Evolutionary conservation across 257 asterid species (phyloP).

Genomic region (Fraxinus pennsylvanica): DNA sequence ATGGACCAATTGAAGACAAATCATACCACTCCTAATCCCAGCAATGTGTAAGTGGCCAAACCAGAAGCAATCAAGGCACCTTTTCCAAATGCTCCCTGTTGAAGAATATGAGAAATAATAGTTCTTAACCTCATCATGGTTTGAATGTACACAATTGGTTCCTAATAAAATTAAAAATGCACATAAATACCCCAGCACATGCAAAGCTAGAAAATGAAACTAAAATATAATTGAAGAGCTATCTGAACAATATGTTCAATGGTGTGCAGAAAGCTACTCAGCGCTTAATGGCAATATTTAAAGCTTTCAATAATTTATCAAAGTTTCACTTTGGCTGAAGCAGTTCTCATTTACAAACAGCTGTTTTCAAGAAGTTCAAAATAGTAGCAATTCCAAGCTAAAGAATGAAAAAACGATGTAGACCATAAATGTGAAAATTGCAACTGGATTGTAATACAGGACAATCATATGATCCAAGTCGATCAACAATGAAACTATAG

Average conservation of each 20-base stretch:
- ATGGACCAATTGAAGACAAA: constrained; percentile 14
- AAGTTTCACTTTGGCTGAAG: not conserved
- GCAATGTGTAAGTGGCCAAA: constrained; percentile 59
- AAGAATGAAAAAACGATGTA: not conserved
- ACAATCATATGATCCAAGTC: not conserved
- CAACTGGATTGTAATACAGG: not conserved
- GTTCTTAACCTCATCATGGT: not conserved
- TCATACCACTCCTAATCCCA: constrained; percentile 79
- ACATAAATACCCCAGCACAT: not conserved
- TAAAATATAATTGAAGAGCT: not conserved
- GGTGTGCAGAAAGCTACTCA: not conserved
- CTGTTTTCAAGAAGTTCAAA: not conserved
- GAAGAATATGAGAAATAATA: constrained; percentile 9
- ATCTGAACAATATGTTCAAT: not conserved
- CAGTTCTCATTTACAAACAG: not conserved
- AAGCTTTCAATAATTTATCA: not conserved
- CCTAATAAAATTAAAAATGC: not conserved
- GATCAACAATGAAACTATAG: not conserved
- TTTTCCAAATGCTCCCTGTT: constrained; percentile 79
- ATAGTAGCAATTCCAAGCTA: not conserved
- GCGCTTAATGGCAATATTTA: not conserved
- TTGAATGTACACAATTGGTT: not conserved
- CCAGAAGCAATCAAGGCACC: constrained; percentile 63
- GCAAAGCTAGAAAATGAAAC: not conserved
- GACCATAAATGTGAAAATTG: not conserved